Evolutionary conservation across 2,329 filamentous ascomycete genomes (phyloP).

Genomic region (Cadophora sp.): DNA sequence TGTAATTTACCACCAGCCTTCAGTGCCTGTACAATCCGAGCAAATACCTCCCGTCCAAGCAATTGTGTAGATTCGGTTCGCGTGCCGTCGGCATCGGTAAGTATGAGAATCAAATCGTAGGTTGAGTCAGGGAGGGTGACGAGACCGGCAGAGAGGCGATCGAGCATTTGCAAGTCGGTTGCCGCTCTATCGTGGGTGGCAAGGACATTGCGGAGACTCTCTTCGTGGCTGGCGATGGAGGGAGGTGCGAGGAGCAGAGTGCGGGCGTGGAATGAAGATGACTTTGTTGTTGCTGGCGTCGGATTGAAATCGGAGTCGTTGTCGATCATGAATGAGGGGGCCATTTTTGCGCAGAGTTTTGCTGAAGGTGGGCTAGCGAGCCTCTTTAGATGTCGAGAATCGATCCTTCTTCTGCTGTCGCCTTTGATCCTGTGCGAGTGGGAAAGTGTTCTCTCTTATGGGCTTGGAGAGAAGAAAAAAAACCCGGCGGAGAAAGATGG

Average conservation of each 20-base stretch:
- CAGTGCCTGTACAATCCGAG: slow-evolving; percentile 72
- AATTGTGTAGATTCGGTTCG: slow-evolving; percentile 66
- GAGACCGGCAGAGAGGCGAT: slow-evolving; percentile 83
- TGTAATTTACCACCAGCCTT: slow-evolving; percentile 71
- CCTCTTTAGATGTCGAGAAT: not conserved
- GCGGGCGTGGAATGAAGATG: slow-evolving; percentile 48
- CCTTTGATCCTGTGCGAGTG: not conserved
- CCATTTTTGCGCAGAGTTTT: slow-evolving; percentile 33
- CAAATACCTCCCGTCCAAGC: slow-evolving; percentile 72
- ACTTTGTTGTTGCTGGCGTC: slow-evolving; percentile 31
- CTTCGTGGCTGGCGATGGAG: slow-evolving; percentile 85
- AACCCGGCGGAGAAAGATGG: not conserved
- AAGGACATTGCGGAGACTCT: slow-evolving; percentile 75
- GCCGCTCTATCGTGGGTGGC: slow-evolving; percentile 73
- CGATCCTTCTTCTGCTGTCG: not conserved
- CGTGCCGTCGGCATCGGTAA: slow-evolving; percentile 77
- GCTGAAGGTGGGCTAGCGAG: not conserved
- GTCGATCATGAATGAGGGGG: slow-evolving; percentile 43
- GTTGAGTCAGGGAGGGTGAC: slow-evolving; percentile 76
- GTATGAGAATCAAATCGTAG: slow-evolving; percentile 85
- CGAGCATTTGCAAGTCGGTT: slow-evolving; percentile 97
- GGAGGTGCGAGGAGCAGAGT: slow-evolving; percentile 90
- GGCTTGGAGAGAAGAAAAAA: not conserved
- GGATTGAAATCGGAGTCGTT: slow-evolving; percentile 43
- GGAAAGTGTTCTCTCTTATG: not conserved